Percentiles rank a stretch among this genome's conserved stretches.
Evolutionary conservation across 257 asterid genomes (phyloP).

Genomic region (Nicotiana noctiflora): DNA sequence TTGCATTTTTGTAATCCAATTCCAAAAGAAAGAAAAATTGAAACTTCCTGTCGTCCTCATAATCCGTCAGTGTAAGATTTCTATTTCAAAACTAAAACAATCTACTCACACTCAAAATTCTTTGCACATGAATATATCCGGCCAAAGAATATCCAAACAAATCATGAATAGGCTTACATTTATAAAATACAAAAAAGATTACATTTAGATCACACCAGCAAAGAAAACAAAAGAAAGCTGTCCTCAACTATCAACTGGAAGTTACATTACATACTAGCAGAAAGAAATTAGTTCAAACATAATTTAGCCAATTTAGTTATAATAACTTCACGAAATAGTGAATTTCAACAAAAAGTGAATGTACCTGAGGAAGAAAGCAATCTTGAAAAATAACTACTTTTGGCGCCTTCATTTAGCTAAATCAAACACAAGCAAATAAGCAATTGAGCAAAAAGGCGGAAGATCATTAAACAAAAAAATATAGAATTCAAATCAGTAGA

Average conservation of each 20-base stretch:
- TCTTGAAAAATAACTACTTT: slow-evolving; percentile 46
- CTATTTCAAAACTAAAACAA: neutral
- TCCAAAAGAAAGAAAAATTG: neutral
- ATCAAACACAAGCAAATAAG: slow-evolving; percentile 19
- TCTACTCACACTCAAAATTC: neutral
- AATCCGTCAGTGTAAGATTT: neutral
- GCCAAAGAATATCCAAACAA: neutral
- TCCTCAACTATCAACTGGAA: neutral
- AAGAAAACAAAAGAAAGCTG: neutral
- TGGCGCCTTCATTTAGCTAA: slow-evolving; percentile 48
- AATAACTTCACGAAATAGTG: neutral
- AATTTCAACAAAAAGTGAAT: slow-evolving; percentile 7
- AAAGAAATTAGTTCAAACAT: neutral
- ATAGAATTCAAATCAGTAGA: neutral
- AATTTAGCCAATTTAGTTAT: neutral
- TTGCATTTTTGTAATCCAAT: neutral
- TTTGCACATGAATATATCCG: neutral
- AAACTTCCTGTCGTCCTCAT: neutral
- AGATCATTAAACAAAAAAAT: neutral
- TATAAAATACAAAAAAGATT: neutral
- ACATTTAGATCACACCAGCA: neutral
- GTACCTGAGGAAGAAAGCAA: slow-evolving; percentile 71
- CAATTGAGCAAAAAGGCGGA: neutral
- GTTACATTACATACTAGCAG: neutral
- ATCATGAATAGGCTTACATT: neutral